phyloP scores from a whole-genome alignment of 805 yeast genomes.

The Spathaspora boniae region DNA sequence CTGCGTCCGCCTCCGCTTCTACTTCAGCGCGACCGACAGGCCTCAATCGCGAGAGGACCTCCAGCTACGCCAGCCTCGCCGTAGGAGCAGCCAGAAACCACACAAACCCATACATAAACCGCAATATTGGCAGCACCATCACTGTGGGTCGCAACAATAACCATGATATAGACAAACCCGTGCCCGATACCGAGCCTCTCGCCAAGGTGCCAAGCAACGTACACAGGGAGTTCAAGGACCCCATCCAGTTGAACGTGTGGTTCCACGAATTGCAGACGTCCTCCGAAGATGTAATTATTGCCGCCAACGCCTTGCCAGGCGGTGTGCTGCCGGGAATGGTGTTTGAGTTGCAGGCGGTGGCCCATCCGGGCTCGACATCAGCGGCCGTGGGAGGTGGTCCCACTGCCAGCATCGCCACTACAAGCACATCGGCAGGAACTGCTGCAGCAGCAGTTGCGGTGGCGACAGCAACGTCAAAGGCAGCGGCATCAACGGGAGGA shows the following conservation, averaged over 20 bases:
- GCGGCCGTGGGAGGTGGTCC: conserved; percentile 1
- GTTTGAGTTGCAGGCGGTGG: conserved; percentile 61
- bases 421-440: no score
- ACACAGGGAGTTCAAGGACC: conserved; percentile 11
- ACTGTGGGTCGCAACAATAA: conserved; percentile 16
- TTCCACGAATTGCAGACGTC: conserved; percentile 69
- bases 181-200: not conserved
- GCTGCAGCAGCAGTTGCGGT: no score
- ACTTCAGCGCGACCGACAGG: no score
- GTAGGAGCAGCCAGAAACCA: conserved; percentile 12
- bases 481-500: no score
- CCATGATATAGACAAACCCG: conserved; percentile 5
- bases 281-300: conserved; percentile 58
- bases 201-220: conserved; percentile 1
- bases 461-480: no score
- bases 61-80: conserved; percentile 17
- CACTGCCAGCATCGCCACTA: no score
- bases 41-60: conserved; percentile 18
- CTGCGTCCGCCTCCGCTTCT: no score
- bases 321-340: conserved; percentile 71
- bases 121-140: conserved; percentile 22
- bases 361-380: no score
- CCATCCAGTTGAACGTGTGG: conserved; percentile 45
- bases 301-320: conserved; percentile 56
- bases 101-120: conserved; percentile 12